Evolutionary conservation across 1,139 yeast genomes (phyloP), one percentile per base, ranked within the genome.

Genomic region (Kodamaea sp.): DNA sequence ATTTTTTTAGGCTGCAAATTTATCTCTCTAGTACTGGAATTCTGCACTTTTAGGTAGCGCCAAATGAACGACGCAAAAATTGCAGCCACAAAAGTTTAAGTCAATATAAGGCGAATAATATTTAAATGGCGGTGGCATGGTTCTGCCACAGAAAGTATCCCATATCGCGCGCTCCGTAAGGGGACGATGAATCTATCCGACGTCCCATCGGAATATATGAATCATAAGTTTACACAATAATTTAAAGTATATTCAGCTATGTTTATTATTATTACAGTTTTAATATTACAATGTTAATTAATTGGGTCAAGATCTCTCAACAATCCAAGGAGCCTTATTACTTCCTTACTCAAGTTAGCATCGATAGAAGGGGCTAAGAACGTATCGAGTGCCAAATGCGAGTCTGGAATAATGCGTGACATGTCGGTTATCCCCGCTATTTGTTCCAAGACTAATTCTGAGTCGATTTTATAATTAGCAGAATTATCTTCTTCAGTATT

Each of bases 341-440:
- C 60, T 48, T 71, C 76, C 50, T 60, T 64, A 22, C 70, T 63
- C 33, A 70, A 59, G 36, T 57, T 60, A 20, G 54, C 52, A 43
- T 71, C 75, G 20, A 68, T 60, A 2, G 62, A 54, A 2, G 73
- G 68, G 7, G 70, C 62, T 31, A 70, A 52, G 39, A 63, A 56
- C 1, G 65, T 60, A 34, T 71, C 75, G 39, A 70, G 56, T 2
- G 68, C 62, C 35, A 67, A 56, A 25, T 58, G 64, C 4, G 53
- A 48, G 38, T 71, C 75, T 0, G 75, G 75, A 26, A 54, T 51
- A 22, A 68, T 59, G 32, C 67, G 50, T 7, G 48, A 39, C 30
- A 49, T 39, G 20, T 31, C 26, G 29, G 35, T 34, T 28, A 49
- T 42, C 23, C 37, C 43, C 27, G 46, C 49, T n/a, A 52, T 35